A percentile compares a stretch with the other conserved stretches of the same genome.
Conservation (phyloP, 768 basidiomycete genomes). For the Pulveroboletus sp. region DNA sequence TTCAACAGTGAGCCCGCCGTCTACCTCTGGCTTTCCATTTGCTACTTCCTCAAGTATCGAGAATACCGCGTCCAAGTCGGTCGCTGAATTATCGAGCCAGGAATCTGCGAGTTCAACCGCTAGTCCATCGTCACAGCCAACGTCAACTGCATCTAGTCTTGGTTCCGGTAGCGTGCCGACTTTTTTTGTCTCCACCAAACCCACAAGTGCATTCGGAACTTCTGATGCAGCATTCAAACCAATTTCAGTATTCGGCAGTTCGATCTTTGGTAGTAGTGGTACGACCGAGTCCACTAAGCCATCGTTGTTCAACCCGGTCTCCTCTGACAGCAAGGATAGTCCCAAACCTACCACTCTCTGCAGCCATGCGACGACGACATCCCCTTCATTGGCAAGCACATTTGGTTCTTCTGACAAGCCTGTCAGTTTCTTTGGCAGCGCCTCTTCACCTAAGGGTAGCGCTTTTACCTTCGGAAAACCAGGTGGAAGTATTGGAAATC, state of each 20-base stretch:
- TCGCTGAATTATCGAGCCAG: slow-evolving; percentile 7
- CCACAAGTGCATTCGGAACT: slow-evolving; percentile 12
- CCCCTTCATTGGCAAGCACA: slow-evolving; percentile 12
- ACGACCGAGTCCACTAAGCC: slow-evolving; percentile 13
- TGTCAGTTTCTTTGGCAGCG: slow-evolving; percentile 26
- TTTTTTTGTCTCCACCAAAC: slow-evolving; percentile 21
- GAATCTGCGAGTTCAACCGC: slow-evolving; percentile 6
- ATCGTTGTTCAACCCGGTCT: slow-evolving; percentile 7
- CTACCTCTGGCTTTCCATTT: slow-evolving; percentile 20
- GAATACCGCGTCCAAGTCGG: slow-evolving; percentile 4
- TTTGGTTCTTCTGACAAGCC: slow-evolving; percentile 25
- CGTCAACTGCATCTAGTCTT: slow-evolving; percentile 11
- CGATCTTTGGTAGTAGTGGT: slow-evolving; percentile 22
- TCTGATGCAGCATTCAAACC: slow-evolving; percentile 22
- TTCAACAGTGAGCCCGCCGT: slow-evolving; percentile 4
- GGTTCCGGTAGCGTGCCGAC: slow-evolving; percentile 16
- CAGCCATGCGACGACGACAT: slow-evolving; percentile 10
- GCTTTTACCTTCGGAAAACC: slow-evolving; percentile 29
- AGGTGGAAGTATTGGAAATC: slow-evolving; percentile 54
- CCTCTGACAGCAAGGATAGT: slow-evolving; percentile 11
- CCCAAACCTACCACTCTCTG: slow-evolving; percentile 19
- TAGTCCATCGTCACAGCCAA: slow-evolving; percentile 7
- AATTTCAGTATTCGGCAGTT: slow-evolving; percentile 21
- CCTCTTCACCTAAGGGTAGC: slow-evolving; percentile 21
- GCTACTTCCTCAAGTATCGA: slow-evolving; percentile 5